Percentiles rank a stretch among this genome's conserved stretches.
Conservation (phyloP, 108 stramenopile species). For the Poteriospumella lacustris region DNA sequence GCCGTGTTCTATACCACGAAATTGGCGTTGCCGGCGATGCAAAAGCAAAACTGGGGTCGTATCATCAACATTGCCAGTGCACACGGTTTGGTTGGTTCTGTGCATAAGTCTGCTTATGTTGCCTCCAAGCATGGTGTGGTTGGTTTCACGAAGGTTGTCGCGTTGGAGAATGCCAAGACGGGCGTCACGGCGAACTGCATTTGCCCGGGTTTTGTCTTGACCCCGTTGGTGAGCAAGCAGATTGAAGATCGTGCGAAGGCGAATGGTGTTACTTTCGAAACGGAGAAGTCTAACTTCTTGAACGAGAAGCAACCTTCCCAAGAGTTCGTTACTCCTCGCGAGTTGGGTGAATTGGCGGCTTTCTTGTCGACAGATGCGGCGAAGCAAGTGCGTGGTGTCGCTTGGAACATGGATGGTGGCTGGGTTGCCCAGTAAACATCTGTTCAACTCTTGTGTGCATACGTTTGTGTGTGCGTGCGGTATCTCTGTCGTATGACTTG, state of each 20-base stretch:
- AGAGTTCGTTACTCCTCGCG: background rate
- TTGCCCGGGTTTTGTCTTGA: conserved; percentile 63
- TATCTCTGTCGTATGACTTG: too few relatives aligned
- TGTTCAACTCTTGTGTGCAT: background rate
- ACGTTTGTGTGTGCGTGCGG: conserved; percentile 3
- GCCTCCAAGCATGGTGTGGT: conserved; percentile 67
- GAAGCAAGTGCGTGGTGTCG: conserved; percentile 21
- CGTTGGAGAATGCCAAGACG: conserved; percentile 65
- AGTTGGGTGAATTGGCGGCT: background rate
- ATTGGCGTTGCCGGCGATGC: conserved; percentile 59
- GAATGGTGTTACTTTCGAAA: background rate
- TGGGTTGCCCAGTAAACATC: conserved; percentile 23
- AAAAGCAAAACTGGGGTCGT: conserved; percentile 56
- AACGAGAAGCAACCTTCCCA: conserved; percentile 22
- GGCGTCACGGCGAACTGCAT: conserved; percentile 67
- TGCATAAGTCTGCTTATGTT: conserved; percentile 39
- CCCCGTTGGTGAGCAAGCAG: conserved; percentile 57
- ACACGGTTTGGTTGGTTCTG: conserved; percentile 38
- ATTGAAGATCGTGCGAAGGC: conserved; percentile 15
- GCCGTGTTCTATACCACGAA: conserved; percentile 34
- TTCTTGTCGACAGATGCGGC: background rate
- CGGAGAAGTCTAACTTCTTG: background rate
- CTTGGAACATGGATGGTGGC: conserved; percentile 22
- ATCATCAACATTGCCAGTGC: conserved; percentile 62
- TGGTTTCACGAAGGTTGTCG: conserved; percentile 65